These are phyloP conservation scores for Xylaria flabelliformis DNA, from an alignment of 495 filamentous ascomycete species.

Conservation along the genomic window DNA sequence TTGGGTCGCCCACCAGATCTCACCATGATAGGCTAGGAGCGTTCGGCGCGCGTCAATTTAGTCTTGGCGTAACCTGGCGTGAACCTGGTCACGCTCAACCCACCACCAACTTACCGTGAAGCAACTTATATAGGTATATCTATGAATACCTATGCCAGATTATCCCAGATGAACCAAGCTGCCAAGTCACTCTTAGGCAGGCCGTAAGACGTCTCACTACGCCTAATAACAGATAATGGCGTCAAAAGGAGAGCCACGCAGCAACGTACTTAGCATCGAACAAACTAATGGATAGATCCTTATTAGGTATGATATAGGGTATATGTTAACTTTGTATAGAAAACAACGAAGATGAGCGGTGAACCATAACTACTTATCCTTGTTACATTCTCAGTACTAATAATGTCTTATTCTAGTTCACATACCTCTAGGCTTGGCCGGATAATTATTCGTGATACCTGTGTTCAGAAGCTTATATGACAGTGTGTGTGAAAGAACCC, in stretches of 20 bases:
- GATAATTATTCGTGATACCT: background rate
- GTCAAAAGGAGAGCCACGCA: background rate
- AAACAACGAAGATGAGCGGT: background rate
- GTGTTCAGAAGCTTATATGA: background rate
- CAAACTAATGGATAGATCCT: background rate
- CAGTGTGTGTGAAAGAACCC: too few relatives aligned
- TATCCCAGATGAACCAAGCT: slow-evolving; percentile 1
- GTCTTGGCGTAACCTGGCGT: slow-evolving; percentile 19
- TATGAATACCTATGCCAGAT: background rate
- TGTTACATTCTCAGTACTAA: background rate
- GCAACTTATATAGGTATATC: background rate
- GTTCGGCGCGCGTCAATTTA: slow-evolving; percentile 32
- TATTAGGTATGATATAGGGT: background rate
- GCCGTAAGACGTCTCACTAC: background rate
- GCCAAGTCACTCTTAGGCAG: slow-evolving; percentile 1
- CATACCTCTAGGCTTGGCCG: too few relatives aligned
- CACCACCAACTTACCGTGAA: background rate
- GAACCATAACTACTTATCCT: slow-evolving; percentile 6
- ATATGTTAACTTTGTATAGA: background rate
- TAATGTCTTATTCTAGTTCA: background rate
- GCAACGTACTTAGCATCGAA: background rate
- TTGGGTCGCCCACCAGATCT: slow-evolving; percentile 31
- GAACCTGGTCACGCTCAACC: slow-evolving; percentile 21
- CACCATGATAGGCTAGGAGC: slow-evolving; percentile 32
- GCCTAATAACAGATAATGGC: background rate